A percentile compares a stretch with the other conserved stretches of the same genome.
Conservation (phyloP, 2,329 filamentous ascomycete genomes). For the Chaetothyriales sp. region DNA sequence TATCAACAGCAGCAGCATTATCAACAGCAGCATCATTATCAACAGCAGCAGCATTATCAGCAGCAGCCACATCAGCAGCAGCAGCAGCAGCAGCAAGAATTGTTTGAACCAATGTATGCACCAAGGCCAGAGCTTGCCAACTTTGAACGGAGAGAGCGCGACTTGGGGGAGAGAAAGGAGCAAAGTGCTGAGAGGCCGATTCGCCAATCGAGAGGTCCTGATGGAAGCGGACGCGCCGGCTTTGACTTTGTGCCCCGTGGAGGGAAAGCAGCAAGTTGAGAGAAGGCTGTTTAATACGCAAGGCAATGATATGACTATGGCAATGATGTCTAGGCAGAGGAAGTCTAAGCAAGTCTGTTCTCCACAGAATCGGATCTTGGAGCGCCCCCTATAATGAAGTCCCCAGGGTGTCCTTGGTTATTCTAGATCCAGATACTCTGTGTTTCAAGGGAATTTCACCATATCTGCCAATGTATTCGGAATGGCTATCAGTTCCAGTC, state of each 20-base stretch:
- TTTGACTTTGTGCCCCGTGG: slow-evolving; percentile 49
- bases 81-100: slow-evolving; percentile 38
- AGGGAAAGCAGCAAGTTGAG: not conserved
- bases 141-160: slow-evolving; percentile 31
- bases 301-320: not conserved
- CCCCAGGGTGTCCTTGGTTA: no score
- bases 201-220: slow-evolving; percentile 63
- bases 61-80: slow-evolving; percentile 22
- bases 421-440: no score
- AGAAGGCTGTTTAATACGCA: not conserved
- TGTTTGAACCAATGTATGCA: slow-evolving; percentile 65
- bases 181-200: slow-evolving; percentile 42
- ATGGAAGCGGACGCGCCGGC: slow-evolving; percentile 60
- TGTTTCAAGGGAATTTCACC: no score
- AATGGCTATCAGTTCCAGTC: no score
- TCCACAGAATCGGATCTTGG: no score
- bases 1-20: not conserved
- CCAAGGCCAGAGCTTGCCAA: slow-evolving; percentile 46
- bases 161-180: slow-evolving; percentile 8
- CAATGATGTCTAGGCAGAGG: no score
- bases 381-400: no score
- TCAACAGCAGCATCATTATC: not conserved
- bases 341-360: no score
- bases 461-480: no score
- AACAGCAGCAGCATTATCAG: no score